Percentiles rank a stretch among this genome's conserved stretches.
phyloP scores from a whole-genome alignment of 2,329 filamentous ascomycete genomes.

The Sporothrix curviconia region DNA sequence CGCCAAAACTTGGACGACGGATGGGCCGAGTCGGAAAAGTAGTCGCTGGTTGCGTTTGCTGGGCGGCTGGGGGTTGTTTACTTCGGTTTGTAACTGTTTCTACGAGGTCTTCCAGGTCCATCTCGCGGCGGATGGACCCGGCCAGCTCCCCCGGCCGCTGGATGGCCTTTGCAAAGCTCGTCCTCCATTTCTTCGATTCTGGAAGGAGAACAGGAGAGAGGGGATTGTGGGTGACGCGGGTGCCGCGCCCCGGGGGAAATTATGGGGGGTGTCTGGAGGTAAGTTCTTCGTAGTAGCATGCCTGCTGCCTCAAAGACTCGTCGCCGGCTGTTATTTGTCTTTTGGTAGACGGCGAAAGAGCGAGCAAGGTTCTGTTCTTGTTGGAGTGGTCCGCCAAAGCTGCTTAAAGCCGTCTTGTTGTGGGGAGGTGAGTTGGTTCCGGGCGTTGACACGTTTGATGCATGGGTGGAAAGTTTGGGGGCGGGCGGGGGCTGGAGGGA shows the following conservation, averaged over 20 bases:
- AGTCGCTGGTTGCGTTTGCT: conserved; percentile 86
- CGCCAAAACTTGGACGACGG: conserved; percentile 70
- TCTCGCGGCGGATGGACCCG: conserved; percentile 85
- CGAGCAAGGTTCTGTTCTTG: conserved; percentile 12
- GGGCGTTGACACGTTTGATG: conserved; percentile 32
- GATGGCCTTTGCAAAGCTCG: conserved; percentile 89
- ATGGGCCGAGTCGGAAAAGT: conserved; percentile 93
- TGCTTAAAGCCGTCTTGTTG: conserved; percentile 4
- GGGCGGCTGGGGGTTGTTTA: conserved; percentile 47
- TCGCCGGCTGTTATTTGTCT: conserved; percentile 23
- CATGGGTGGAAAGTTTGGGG: conserved; percentile 35
- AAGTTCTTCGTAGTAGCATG: conserved; percentile 45
- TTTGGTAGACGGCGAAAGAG: conserved; percentile 7
- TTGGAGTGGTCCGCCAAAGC: not conserved
- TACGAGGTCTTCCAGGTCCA: conserved; percentile 92
- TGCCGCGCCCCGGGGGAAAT: conserved; percentile 22
- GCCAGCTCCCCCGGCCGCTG: conserved; percentile 87
- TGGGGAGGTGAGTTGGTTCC: conserved; percentile 29
- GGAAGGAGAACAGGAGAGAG: conserved; percentile 33
- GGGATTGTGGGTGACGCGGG: conserved; percentile 20
- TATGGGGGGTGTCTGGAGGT: conserved; percentile 42
- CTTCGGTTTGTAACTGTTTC: conserved; percentile 80
- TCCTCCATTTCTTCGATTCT: conserved; percentile 88
- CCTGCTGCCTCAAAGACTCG: conserved; percentile 35
- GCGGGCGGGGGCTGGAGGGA: conserved; percentile 13